Base-by-base conservation (phyloP, 257 asterid genomes). In the Solanum corneliomulleri region DNA sequence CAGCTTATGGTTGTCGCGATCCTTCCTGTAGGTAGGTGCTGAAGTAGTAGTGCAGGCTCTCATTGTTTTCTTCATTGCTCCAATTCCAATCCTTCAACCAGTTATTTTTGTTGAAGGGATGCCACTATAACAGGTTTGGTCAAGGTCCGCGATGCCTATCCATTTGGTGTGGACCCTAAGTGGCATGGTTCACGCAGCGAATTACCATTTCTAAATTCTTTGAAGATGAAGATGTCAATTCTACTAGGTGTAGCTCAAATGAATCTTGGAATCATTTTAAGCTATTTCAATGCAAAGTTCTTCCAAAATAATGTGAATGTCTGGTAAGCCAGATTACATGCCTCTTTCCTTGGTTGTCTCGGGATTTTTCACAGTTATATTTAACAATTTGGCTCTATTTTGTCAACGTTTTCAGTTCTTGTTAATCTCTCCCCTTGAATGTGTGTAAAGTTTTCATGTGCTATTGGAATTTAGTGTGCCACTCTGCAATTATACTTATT, bases 171-270 rank as follows among this genome's bases (percentile, higher is more conserved):
- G 86, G 96, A 93, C 89, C 96, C 96, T 86, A 90, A 86, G 87
- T 93, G 96, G 96, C 96, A 88, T 87, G 96, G 94, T 76, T 85
- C 90, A 86, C 96, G 95, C 86, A 93, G 93, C 42, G 96, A 93
- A 89, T 89, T 93, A 87, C 96, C 96, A 14, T 92, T 93, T 87
- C 94, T 93, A 82, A 93, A 93, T 88, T 93, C 96, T 42, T 89
- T 93, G 92, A 93, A 93, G 91, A 92, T 93, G 96, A 93, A 93
- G 90, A 93, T 93, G 95, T 93, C 96, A 45, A 93, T 93, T 90
- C 88, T 93, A 84, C 89, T 93, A 85, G 96, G 96, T 29, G 92
- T 93, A 21, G 91, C 91, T 70, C 96, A 93, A 87, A 93, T 93
- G 96, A 93, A 93, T 88, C 94, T 93, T 25, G 96, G 96, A 89